Percentiles rank a stretch among this genome's conserved stretches.
Conservation (phyloP, 495 filamentous ascomycete species). For the Neurospora terricola region DNA sequence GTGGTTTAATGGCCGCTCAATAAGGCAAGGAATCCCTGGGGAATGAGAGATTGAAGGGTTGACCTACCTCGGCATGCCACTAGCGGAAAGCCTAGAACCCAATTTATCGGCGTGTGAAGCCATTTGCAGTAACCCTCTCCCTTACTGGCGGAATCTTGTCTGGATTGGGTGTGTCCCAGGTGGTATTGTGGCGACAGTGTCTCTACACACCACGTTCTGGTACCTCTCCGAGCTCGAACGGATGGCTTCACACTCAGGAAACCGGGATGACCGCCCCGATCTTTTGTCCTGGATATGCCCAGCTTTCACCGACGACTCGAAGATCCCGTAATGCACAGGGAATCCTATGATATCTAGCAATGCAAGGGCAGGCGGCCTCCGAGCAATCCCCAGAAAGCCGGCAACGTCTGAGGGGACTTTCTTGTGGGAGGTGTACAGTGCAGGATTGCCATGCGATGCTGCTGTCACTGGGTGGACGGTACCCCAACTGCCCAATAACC, state of each 20-base stretch:
- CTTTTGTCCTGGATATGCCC: neutral
- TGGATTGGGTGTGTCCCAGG: neutral
- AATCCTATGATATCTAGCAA: neutral
- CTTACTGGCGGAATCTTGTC: neutral
- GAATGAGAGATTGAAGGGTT: neutral
- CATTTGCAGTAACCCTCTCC: neutral
- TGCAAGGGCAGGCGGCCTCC: neutral
- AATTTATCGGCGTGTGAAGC: neutral
- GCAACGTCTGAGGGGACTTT: neutral
- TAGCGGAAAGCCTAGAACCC: neutral
- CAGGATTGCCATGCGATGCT: neutral
- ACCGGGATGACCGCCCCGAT: neutral
- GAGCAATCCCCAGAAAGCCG: neutral
- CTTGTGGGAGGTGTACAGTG: neutral
- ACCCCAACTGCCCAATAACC: neutral
- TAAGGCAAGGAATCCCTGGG: neutral
- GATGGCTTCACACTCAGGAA: neutral
- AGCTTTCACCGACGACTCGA: neutral
- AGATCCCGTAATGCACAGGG: neutral
- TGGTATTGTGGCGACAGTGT: neutral
- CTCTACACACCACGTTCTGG: neutral
- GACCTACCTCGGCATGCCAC: neutral
- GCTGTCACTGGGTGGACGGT: neutral
- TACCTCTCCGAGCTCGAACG: neutral
- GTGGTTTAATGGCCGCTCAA: neutral